A percentile compares a stretch with the other conserved stretches of the same genome.
Conservation (phyloP, 352 stramenopile genomes). For the Pythium guiyangense region DNA sequence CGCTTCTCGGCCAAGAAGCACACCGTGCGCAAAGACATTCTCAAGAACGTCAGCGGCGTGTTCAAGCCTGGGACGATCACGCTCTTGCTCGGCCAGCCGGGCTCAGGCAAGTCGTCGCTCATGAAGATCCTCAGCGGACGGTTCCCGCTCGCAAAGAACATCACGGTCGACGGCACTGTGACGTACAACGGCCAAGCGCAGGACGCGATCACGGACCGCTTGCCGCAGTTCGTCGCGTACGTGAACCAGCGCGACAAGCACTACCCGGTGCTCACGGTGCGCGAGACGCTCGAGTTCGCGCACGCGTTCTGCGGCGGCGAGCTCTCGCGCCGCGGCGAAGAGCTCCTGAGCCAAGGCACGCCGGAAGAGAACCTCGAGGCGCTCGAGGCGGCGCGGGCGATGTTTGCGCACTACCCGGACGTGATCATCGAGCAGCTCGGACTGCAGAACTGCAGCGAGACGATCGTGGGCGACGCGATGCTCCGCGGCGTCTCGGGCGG, state of each 20-base stretch:
- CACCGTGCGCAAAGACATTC: conserved; percentile 11
- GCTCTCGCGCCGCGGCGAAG: conserved; percentile 4
- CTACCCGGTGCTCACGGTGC: conserved; percentile 70
- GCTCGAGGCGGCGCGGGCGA: conserved; percentile 13
- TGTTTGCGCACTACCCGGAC: conserved; percentile 22
- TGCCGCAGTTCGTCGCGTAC: conserved; percentile 5
- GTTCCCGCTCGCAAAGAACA: conserved; percentile 12
- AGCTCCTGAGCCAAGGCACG: conserved; percentile 75
- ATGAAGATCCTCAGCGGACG: conserved; percentile 2
- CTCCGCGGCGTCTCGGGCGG: conserved; percentile 56
- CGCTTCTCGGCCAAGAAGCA: conserved; percentile 8
- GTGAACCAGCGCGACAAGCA: conserved; percentile 49
- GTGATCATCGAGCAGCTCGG: conserved; percentile 26
- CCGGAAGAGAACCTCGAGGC: conserved; percentile 23
- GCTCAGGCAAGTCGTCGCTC: background rate
- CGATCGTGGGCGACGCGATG: conserved; percentile 51
- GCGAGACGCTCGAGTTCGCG: conserved; percentile 51
- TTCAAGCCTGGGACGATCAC: background rate
- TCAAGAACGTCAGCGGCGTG: conserved; percentile 11
- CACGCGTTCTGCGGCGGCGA: conserved; percentile 28
- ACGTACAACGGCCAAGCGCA: conserved; percentile 12
- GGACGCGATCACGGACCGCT: conserved; percentile 1
- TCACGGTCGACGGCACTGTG: conserved; percentile 8
- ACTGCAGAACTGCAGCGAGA: conserved; percentile 24
- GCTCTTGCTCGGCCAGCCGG: background rate